Evolutionary conservation across 23 red algal genomes (phyloP).

Genomic region (Chondrus crispus): DNA sequence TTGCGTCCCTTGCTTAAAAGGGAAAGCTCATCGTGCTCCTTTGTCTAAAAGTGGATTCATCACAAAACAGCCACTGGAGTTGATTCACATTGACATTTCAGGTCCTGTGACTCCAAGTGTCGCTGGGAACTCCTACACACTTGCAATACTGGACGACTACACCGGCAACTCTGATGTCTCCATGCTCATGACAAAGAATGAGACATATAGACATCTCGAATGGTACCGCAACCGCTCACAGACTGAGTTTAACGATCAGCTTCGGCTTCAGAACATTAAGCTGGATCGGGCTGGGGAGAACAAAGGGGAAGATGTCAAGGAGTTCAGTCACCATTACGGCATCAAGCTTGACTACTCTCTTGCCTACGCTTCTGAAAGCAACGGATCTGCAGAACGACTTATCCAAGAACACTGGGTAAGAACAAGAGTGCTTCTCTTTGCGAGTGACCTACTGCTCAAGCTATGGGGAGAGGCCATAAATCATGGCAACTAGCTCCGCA

Average conservation of each 20-base stretch:
- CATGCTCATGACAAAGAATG: not conserved
- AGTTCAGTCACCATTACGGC: not conserved
- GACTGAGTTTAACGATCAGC: not conserved
- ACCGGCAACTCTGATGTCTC: not conserved
- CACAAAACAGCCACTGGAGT: not conserved
- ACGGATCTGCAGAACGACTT: not conserved
- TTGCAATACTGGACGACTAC: not conserved
- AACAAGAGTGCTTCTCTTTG: not conserved
- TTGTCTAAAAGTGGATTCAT: not conserved
- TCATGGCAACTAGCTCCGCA: constrained; percentile 8
- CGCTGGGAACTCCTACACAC: not conserved
- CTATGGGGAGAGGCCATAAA: not conserved
- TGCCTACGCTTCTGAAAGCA: not conserved
- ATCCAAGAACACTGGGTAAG: not conserved
- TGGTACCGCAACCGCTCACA: not conserved
- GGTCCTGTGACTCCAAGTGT: not conserved
- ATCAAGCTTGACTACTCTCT: not conserved
- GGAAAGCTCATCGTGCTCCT: not conserved
- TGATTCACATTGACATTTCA: constrained; percentile 12
- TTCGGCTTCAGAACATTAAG: not conserved
- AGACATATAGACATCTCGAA: not conserved
- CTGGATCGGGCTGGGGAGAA: not conserved
- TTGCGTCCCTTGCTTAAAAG: constrained; percentile 22
- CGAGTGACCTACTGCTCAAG: not conserved
- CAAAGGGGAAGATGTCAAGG: not conserved